Percentiles rank a stretch among this genome's conserved stretches.
These are phyloP conservation scores for Asterophora parasitica DNA, from an alignment of 768 basidiomycete species.

Conservation along the genomic window DNA sequence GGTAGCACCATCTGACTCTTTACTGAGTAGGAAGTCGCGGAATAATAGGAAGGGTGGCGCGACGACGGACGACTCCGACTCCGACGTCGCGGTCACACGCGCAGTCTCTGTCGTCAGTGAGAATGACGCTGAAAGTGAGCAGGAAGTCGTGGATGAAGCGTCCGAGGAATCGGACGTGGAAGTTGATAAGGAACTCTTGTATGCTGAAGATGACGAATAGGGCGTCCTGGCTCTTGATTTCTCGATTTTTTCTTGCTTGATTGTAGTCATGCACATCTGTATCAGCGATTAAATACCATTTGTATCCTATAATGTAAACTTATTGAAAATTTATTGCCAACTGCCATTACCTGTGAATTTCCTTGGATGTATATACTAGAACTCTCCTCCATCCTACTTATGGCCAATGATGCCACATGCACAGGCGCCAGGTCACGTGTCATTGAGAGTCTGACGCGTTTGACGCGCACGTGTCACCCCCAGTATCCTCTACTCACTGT, in stretches of 20 bases:
- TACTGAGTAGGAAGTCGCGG: conserved; percentile 6
- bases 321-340: neutral
- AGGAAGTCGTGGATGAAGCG: neutral
- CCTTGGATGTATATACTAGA: no score
- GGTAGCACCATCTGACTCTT: neutral
- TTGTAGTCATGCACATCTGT: neutral
- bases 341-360: neutral
- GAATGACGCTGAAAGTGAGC: neutral
- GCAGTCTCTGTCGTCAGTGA: neutral
- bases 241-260: neutral
- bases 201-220: neutral
- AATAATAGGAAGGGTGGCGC: neutral
- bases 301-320: no score
- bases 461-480: neutral
- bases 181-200: neutral
- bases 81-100: neutral
- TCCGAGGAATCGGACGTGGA: neutral
- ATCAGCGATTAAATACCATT: neutral
- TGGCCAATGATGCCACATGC: no score
- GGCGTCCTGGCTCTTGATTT: neutral
- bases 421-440: no score
- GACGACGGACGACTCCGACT: neutral
- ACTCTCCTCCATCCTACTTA: no score
- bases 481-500: no score
- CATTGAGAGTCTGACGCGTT: no score